phyloP scores from a whole-genome alignment of 2,329 filamentous ascomycete species.

The Chaetomium sp. region DNA sequence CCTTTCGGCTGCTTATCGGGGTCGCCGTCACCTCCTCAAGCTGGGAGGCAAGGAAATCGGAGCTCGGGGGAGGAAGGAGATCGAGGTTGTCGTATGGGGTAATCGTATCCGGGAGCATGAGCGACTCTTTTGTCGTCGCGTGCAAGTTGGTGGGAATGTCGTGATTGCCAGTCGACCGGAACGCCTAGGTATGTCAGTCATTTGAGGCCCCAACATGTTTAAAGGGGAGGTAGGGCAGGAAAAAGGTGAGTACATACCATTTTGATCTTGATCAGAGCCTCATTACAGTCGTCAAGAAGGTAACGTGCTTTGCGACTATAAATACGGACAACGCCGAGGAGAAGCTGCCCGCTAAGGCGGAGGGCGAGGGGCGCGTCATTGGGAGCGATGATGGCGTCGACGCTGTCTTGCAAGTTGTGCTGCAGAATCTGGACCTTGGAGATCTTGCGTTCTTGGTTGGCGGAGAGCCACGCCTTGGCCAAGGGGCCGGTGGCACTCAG shows the following conservation, averaged over 20 bases:
- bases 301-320: constrained; percentile 97
- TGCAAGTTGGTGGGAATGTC: constrained; percentile 82
- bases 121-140: constrained; percentile 73
- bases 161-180: constrained; percentile 89
- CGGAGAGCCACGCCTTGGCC: constrained; percentile 95
- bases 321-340: constrained; percentile 93
- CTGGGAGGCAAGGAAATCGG: constrained; percentile 74
- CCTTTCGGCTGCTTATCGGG: constrained; percentile 51
- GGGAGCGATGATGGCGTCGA: constrained; percentile 88
- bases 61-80: constrained; percentile 77
- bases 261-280: constrained; percentile 95
- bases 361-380: constrained; percentile 92
- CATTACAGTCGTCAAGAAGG: constrained; percentile 92
- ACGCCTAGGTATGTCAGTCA: constrained; percentile 57
- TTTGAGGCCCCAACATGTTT: neutral
- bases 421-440: constrained; percentile 95
- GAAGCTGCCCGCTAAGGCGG: constrained; percentile 84
- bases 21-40: constrained; percentile 55
- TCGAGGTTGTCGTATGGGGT: constrained; percentile 81
- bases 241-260: constrained; percentile 57
- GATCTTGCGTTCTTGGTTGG: constrained; percentile 96
- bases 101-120: constrained; percentile 85
- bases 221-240: neutral
- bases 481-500: constrained; percentile 94
- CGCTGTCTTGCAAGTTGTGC: constrained; percentile 89